phyloP scores from a whole-genome alignment of 2,329 filamentous ascomycete genomes.

The Trichoderma afroharzianum region DNA sequence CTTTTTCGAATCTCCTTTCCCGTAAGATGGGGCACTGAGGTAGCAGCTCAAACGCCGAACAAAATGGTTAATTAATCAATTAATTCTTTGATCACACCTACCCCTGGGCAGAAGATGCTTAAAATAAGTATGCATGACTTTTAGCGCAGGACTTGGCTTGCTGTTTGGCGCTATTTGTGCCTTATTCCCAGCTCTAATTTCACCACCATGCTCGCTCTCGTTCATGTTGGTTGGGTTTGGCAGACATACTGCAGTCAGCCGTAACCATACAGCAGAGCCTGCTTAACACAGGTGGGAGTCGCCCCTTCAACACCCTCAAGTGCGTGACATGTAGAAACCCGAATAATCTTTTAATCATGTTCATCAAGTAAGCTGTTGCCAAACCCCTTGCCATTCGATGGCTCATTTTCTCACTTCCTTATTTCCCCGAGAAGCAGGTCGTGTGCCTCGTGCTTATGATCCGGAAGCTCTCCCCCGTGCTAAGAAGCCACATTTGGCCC shows the following conservation, averaged over 20 bases:
- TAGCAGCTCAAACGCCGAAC: neutral
- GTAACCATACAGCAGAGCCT: neutral
- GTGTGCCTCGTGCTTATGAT: constrained; percentile 21
- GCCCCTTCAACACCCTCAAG: neutral
- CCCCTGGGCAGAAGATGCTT: neutral
- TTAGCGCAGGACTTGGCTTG: constrained; percentile 5
- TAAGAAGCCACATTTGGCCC: neutral
- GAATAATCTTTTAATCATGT: neutral
- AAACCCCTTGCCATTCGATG: neutral
- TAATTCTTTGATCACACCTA: neutral
- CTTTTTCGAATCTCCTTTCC: neutral
- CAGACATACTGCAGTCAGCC: neutral
- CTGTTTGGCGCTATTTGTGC: constrained; percentile 6
- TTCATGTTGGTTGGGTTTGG: neutral
- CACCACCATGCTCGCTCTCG: neutral
- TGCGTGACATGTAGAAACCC: neutral
- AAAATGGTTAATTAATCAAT: neutral
- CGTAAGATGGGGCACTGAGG: neutral
- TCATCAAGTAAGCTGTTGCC: neutral
- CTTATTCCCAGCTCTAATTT: constrained; percentile 13
- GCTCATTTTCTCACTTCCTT: neutral
- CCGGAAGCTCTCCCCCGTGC: neutral
- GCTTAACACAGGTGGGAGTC: neutral
- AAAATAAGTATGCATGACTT: constrained; percentile 1
- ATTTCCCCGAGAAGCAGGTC: neutral